Base-by-base conservation (phyloP, 305 asterid species). In the Nicotiana rustica region DNA sequence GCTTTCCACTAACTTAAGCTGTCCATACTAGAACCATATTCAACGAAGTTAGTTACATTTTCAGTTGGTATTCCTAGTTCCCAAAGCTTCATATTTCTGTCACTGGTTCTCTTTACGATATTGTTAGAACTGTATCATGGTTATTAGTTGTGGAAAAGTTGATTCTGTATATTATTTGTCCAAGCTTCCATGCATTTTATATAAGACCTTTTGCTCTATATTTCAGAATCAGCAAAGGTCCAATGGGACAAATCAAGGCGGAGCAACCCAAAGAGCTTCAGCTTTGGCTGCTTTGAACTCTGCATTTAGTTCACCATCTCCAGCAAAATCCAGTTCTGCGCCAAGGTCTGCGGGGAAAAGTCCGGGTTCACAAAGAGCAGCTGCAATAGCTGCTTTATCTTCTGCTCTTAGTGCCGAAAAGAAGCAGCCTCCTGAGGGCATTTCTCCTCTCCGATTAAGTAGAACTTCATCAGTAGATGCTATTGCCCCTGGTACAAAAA, bases 211-310 rank as follows among this genome's bases (percentile, higher is more conserved):
- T 71, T 85, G 69, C 17, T 47, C 77, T 17, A 13, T 81, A 62
- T 73, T 38, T 12, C 52, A 6, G 67, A 41, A 83, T 82, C 91
- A 96, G 93, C 97, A 92, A 80, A 93, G 86, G 49, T 88, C 93
- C 86, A 96, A 90, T 83, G 89, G 94, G 81, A 82, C 92, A 69
- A 94, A 91, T 82, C 89, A 90, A 65, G 92, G 95, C 56, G 99
- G 98, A 49, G 94, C 96, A 29, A 96, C 98, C 65, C 99, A 96
- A 86, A 90, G 99, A 86, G 99, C 99, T 77, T 94, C 99, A 47
- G 99, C 99, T 60, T 89, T 96, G 86, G 98, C 99, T 81, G 99
- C 99, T 65, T 84, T 96, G 84, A 96, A 96, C 89, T 90, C 94
- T 56, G 99, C 99, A 78, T 96, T 96, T 88, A 91, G 78, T 85